phyloP scores from a whole-genome alignment of 495 filamentous ascomycete species.

The Aspergillus heteromorphus region DNA sequence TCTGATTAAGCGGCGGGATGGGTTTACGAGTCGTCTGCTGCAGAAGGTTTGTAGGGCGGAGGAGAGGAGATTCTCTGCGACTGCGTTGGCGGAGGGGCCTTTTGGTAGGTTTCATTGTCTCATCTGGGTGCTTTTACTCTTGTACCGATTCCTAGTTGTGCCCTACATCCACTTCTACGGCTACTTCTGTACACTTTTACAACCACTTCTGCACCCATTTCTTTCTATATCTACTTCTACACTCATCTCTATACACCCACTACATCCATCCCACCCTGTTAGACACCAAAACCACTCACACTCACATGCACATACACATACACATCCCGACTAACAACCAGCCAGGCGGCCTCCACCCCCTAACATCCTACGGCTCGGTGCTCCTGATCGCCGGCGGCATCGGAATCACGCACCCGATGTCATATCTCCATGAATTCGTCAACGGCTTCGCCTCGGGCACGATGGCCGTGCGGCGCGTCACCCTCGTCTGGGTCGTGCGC shows the following conservation, averaged over 20 bases:
- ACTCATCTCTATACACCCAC: too few species aligned
- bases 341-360: conserved; percentile 45
- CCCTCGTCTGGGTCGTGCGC: conserved; percentile 38
- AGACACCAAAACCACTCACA: too few species aligned
- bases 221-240: too few species aligned
- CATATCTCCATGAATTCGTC: conserved; percentile 48
- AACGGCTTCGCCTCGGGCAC: conserved; percentile 33
- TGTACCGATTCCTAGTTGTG: too few species aligned
- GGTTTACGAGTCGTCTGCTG: conserved; percentile 49
- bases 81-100: conserved; percentile 50
- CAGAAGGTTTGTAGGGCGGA: conserved; percentile 35
- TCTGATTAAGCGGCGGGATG: conserved; percentile 49
- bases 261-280: too few species aligned
- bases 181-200: too few species aligned
- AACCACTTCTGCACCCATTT: too few species aligned
- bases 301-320: too few species aligned
- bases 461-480: conserved; percentile 38
- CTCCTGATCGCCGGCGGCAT: conserved; percentile 54
- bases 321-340: not conserved
- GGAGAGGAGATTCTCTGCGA: conserved; percentile 36
- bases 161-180: too few species aligned
- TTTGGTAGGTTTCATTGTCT: conserved; percentile 38
- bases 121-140: not conserved
- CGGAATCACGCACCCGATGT: conserved; percentile 55
- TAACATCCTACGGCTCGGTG: conserved; percentile 50